phyloP scores from a whole-genome alignment of 148 eudicot genomes.

The Camellia japonica region DNA sequence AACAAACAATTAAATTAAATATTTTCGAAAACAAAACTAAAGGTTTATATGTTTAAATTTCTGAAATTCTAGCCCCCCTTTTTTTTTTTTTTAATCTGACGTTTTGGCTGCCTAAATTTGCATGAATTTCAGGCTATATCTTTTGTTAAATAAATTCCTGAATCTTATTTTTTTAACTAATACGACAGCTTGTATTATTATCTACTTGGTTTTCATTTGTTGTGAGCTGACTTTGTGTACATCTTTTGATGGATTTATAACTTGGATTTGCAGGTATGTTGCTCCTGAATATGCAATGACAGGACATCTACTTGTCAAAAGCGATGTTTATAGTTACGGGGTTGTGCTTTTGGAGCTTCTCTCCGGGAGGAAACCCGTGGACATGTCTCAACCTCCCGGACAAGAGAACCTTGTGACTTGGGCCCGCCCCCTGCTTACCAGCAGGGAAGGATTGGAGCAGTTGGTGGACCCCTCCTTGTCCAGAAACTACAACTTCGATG shows the following conservation, averaged over 20 bases:
- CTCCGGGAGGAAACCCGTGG: constrained; percentile 85
- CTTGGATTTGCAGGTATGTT: constrained; percentile 66
- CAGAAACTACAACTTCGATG: constrained; percentile 64
- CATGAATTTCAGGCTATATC: not conserved
- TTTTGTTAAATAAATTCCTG: not conserved
- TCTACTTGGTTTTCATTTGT: not conserved
- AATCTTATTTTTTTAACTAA: not conserved
- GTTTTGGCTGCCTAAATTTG: not conserved
- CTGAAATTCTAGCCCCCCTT: not conserved
- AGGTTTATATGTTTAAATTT: not conserved
- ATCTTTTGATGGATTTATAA: constrained; percentile 10
- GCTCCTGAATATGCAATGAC: constrained; percentile 99
- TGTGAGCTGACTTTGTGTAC: not conserved
- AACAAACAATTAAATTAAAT: not conserved
- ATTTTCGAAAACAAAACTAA: not conserved
- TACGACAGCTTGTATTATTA: not conserved
- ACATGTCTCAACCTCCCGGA: constrained; percentile 90
- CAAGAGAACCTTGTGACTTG: constrained; percentile 96
- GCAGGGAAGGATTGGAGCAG: constrained; percentile 76
- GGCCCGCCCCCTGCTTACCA: constrained; percentile 81
- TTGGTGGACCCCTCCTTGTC: constrained; percentile 71
- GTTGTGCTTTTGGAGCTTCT: constrained; percentile 94
- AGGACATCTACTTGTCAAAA: constrained; percentile 93
- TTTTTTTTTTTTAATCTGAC: not conserved
- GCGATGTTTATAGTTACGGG: constrained; percentile 96